phyloP scores from a whole-genome alignment of 129 eudicot genomes.

The Tanacetum coccineum region DNA sequence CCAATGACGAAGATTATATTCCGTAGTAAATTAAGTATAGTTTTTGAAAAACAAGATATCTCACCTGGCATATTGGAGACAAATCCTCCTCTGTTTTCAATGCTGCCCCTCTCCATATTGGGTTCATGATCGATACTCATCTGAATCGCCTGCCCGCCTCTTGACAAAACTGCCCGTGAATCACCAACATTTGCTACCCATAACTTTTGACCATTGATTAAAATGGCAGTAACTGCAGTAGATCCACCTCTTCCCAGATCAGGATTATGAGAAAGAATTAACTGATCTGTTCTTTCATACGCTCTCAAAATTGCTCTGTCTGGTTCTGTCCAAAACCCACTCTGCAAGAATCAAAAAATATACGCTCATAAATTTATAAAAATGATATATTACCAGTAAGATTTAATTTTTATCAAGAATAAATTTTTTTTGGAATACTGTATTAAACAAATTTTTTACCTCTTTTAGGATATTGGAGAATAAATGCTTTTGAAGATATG shows the following conservation, averaged over 20 bases:
- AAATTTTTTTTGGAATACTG: constrained; percentile 10
- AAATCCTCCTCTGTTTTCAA: constrained; percentile 80
- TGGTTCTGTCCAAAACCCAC: constrained; percentile 77
- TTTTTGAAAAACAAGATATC: not conserved
- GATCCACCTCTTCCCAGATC: constrained; percentile 88
- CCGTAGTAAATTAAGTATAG: not conserved
- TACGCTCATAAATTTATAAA: not conserved
- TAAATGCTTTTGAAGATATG: constrained; percentile 74
- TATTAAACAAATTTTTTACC: constrained; percentile 32
- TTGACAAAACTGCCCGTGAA: constrained; percentile 81
- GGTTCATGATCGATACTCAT: constrained; percentile 89
- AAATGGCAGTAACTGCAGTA: constrained; percentile 80
- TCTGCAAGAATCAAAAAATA: constrained; percentile 32
- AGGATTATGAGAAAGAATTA: constrained; percentile 63
- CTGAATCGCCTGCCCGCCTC: constrained; percentile 59
- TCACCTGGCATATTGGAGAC: constrained; percentile 92
- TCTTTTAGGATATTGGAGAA: constrained; percentile 71
- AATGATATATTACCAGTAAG: not conserved
- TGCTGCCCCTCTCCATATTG: constrained; percentile 72
- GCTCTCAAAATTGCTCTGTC: constrained; percentile 58
- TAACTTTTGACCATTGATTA: constrained; percentile 45
- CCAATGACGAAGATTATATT: too few relatives aligned
- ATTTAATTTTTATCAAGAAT: not conserved
- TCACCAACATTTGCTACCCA: constrained; percentile 96
- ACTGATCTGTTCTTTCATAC: constrained; percentile 76